Conservation (phyloP, 257 asterid species). For the Petrea volubilis region DNA sequence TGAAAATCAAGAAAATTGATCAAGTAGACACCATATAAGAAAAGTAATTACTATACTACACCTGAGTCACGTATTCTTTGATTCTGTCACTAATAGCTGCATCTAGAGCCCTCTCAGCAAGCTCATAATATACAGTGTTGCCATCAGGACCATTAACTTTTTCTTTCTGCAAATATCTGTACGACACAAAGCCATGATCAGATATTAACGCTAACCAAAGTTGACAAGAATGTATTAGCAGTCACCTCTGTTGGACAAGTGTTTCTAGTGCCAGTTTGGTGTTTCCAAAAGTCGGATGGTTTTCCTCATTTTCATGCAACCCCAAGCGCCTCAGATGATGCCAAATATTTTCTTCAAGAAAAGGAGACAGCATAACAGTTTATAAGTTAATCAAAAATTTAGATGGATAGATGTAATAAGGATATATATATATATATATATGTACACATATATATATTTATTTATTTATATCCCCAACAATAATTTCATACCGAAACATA, state of each 20-base stretch:
- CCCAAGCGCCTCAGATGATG: constrained; percentile 88
- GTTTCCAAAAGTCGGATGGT: constrained; percentile 64
- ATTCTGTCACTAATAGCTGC: constrained; percentile 44
- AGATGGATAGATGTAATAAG: neutral
- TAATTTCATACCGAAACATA: too few relatives aligned
- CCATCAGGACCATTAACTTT: constrained; percentile 86
- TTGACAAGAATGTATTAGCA: neutral
- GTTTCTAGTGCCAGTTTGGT: constrained; percentile 63
- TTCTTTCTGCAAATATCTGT: constrained; percentile 86
- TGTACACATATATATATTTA: too few relatives aligned
- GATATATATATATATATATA: too few relatives aligned
- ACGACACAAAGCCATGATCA: constrained; percentile 14
- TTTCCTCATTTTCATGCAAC: constrained; percentile 69
- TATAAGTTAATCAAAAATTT: neutral
- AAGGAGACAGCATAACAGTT: constrained; percentile 11
- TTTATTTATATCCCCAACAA: too few relatives aligned
- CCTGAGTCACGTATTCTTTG: constrained; percentile 71
- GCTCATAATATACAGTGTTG: constrained; percentile 62
- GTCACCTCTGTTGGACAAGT: constrained; percentile 91
- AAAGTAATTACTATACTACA: constrained; percentile 16
- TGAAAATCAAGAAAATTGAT: neutral
- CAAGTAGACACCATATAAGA: neutral
- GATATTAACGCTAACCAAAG: constrained; percentile 14
- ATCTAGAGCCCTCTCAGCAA: constrained; percentile 94
- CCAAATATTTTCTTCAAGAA: constrained; percentile 75